A percentile compares a stretch with the other conserved stretches of the same genome.
Conservation (phyloP, 2,329 filamentous ascomycete species). For the Coleophoma crateriformis region DNA sequence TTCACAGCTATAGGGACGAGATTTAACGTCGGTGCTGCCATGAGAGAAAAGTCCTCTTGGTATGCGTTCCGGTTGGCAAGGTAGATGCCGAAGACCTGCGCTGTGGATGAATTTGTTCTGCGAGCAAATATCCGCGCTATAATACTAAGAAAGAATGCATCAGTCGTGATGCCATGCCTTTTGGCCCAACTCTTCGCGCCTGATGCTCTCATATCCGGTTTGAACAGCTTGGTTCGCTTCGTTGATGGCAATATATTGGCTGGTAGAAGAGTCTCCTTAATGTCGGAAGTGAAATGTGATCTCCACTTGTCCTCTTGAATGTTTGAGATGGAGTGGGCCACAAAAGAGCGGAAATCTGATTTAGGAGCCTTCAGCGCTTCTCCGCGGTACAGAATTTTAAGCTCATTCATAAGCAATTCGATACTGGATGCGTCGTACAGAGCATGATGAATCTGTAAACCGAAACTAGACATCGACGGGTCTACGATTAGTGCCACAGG, state of each 20-base stretch:
- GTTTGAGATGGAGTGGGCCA: constrained; percentile 34
- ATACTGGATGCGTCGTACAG: constrained; percentile 85
- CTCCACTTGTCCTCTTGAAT: constrained; percentile 35
- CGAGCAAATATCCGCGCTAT: constrained; percentile 45
- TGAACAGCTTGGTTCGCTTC: constrained; percentile 33
- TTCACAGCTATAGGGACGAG: constrained; percentile 66
- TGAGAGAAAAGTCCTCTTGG: constrained; percentile 39
- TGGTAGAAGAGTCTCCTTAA: constrained; percentile 30
- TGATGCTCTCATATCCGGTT: constrained; percentile 39
- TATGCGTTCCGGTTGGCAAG: constrained; percentile 67
- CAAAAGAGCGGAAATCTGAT: constrained; percentile 20
- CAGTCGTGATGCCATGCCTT: constrained; percentile 56
- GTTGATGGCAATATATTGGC: not conserved
- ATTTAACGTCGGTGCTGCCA: constrained; percentile 68
- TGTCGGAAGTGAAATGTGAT: constrained; percentile 26
- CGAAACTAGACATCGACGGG: constrained; percentile 6
- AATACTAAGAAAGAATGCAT: constrained; percentile 70
- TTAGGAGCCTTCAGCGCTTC: constrained; percentile 1
- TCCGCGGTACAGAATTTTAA: constrained; percentile 37
- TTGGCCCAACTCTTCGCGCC: constrained; percentile 37
- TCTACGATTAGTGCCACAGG: constrained; percentile 20
- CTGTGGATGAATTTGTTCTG: constrained; percentile 13
- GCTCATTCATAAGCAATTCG: constrained; percentile 50
- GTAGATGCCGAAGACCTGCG: constrained; percentile 71
- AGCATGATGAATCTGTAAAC: constrained; percentile 72